Evolutionary conservation across 2,329 filamentous ascomycete genomes (phyloP).

Genomic region (Hypocreales sp.): DNA sequence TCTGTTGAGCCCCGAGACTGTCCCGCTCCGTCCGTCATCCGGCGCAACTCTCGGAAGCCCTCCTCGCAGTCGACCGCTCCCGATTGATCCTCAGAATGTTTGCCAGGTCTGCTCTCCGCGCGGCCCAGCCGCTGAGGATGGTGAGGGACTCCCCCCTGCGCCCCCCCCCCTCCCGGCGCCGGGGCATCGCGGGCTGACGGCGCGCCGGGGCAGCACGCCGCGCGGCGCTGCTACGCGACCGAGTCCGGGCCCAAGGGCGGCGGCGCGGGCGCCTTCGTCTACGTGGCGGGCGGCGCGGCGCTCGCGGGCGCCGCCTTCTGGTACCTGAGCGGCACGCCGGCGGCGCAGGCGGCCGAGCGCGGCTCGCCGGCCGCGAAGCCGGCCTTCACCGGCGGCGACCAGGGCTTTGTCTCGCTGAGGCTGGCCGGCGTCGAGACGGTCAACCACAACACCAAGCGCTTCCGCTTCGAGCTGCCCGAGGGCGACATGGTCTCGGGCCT

Average conservation of each 20-base stretch:
- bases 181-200: too few relatives aligned
- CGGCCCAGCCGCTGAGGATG: constrained; percentile 48
- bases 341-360: constrained; percentile 34
- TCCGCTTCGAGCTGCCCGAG: constrained; percentile 79
- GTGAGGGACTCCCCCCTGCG: constrained; percentile 26
- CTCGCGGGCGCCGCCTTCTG: constrained; percentile 43
- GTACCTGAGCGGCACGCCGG: constrained; percentile 35
- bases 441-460: constrained; percentile 90
- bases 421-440: constrained; percentile 63
- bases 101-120: constrained; percentile 47
- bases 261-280: constrained; percentile 35
- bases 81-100: too few relatives aligned
- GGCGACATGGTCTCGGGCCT: constrained; percentile 74
- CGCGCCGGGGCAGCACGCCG: too few relatives aligned
- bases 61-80: too few relatives aligned
- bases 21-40: too few relatives aligned
- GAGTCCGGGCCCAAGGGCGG: constrained; percentile 34
- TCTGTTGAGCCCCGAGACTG: too few relatives aligned
- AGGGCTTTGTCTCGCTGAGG: constrained; percentile 74
- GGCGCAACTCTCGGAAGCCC: too few relatives aligned
- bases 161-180: background rate
- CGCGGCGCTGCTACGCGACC: too few relatives aligned
- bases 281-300: constrained; percentile 41
- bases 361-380: constrained; percentile 19
- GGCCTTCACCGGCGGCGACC: constrained; percentile 67